These are phyloP conservation scores for Cubamyces sp. DNA, from an alignment of 768 basidiomycete genomes.

Conservation along the genomic window DNA sequence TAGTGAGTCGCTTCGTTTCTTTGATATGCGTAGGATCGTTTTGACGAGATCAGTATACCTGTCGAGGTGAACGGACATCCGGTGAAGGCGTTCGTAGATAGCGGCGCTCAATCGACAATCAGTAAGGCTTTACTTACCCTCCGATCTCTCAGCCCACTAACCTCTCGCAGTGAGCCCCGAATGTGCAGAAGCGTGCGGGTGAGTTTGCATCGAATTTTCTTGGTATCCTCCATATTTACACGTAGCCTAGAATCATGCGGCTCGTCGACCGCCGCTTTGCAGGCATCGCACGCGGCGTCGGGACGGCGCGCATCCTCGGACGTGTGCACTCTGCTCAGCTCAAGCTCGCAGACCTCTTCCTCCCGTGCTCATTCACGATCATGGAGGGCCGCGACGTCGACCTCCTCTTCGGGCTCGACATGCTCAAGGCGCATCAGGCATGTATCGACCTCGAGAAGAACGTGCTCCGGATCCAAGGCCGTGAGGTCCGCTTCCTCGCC, in stretches of 20 bases:
- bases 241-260: slow-evolving; percentile 77
- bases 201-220: slow-evolving; percentile 31
- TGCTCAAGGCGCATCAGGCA: slow-evolving; percentile 97
- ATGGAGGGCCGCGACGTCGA: slow-evolving; percentile 97
- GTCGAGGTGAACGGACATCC: slow-evolving; percentile 91
- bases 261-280: slow-evolving; percentile 85
- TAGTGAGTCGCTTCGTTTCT: slow-evolving; percentile 64
- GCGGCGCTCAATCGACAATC: slow-evolving; percentile 96
- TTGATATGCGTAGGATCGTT: not conserved
- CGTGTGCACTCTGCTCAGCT: slow-evolving; percentile 93
- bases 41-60: slow-evolving; percentile 59
- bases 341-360: slow-evolving; percentile 78
- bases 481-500: slow-evolving; percentile 85
- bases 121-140: slow-evolving; percentile 54
- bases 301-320: slow-evolving; percentile 92
- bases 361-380: slow-evolving; percentile 92
- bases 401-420: slow-evolving; percentile 97
- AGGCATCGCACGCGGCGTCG: slow-evolving; percentile 92
- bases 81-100: slow-evolving; percentile 97
- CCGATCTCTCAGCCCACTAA: not conserved
- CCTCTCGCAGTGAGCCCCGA: slow-evolving; percentile 78
- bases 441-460: slow-evolving; percentile 92
- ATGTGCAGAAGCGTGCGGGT: slow-evolving; percentile 91
- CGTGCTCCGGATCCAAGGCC: slow-evolving; percentile 88
- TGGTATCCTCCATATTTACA: not conserved